A percentile compares a stretch with the other conserved stretches of the same genome.
Conservation (phyloP, 2,329 filamentous ascomycete genomes). For the Aureobasidium sp. region DNA sequence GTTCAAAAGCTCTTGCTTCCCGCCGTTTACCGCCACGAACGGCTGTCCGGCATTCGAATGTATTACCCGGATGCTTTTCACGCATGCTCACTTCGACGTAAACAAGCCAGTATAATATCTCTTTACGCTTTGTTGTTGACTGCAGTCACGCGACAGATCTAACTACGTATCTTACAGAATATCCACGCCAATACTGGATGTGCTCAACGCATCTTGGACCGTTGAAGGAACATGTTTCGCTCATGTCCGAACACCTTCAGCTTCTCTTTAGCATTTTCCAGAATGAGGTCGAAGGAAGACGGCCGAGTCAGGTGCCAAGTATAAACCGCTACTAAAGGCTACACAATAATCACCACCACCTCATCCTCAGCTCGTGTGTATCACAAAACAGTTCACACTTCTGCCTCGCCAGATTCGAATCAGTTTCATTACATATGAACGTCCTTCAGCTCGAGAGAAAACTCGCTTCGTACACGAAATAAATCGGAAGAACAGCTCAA, state of each 20-base stretch:
- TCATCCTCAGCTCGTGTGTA: background rate
- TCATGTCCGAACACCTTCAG: background rate
- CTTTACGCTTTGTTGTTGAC: background rate
- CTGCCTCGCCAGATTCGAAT: background rate
- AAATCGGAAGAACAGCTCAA: too few species aligned
- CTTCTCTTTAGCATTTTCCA: slow-evolving; percentile 6
- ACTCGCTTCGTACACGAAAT: too few species aligned
- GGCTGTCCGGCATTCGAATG: slow-evolving; percentile 3
- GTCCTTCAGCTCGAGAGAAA: too few species aligned
- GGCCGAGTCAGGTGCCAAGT: slow-evolving; percentile 3
- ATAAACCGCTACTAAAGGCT: background rate
- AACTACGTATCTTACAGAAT: too few species aligned
- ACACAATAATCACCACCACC: background rate
- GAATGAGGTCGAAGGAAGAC: background rate
- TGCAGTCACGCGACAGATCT: background rate
- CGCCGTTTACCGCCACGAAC: slow-evolving; percentile 15
- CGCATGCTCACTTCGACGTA: background rate
- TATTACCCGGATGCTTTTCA: too few species aligned
- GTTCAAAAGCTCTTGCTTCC: background rate
- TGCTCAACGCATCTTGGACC: background rate
- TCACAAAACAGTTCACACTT: background rate
- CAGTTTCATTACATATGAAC: background rate
- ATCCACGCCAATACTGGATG: background rate
- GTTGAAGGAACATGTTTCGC: background rate
- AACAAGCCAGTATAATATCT: background rate